Conservation (phyloP, 2,329 filamentous ascomycete species). For the Emmonsiellopsis sp. region DNA sequence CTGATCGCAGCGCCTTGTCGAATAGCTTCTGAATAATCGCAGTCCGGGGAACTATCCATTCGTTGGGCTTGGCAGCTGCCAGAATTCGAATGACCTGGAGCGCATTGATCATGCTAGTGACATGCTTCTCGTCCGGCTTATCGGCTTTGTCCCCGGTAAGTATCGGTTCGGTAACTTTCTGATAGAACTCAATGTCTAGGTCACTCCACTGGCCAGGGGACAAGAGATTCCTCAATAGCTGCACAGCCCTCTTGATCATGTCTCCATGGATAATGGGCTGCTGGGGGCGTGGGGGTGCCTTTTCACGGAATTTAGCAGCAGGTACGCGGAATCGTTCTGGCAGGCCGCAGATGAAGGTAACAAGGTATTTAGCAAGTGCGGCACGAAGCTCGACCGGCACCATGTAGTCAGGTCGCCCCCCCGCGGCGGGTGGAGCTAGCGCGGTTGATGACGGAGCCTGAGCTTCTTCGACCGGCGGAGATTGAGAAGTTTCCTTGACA, state of each 20-base stretch:
- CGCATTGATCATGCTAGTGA: constrained; percentile 84
- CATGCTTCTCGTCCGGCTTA: constrained; percentile 72
- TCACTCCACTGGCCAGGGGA: constrained; percentile 87
- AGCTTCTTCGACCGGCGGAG: constrained; percentile 61
- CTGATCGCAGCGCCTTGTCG: constrained; percentile 79
- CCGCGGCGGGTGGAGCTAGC: constrained; percentile 31
- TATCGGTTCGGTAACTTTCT: constrained; percentile 79
- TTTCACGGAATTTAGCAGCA: constrained; percentile 56
- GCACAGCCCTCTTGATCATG: constrained; percentile 74
- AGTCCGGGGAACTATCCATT: constrained; percentile 79
- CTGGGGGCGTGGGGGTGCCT: constrained; percentile 35
- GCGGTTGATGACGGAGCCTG: constrained; percentile 43
- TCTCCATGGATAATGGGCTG: constrained; percentile 55
- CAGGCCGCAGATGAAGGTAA: constrained; percentile 86
- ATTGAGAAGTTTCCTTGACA: constrained; percentile 41
- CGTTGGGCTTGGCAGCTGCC: constrained; percentile 74
- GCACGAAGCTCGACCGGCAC: constrained; percentile 59
- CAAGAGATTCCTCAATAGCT: constrained; percentile 72
- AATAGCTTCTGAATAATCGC: constrained; percentile 73
- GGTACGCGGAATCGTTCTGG: constrained; percentile 75
- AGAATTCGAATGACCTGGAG: constrained; percentile 87
- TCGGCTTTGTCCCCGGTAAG: constrained; percentile 75
- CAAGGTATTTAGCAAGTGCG: constrained; percentile 86
- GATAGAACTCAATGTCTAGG: constrained; percentile 81
- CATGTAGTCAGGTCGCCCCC: constrained; percentile 55